A percentile compares a stretch with the other conserved stretches of the same genome.
These are phyloP conservation scores for Oryza meridionalis DNA, from an alignment of 176 grass and related monocot species.

Conservation along the genomic window DNA sequence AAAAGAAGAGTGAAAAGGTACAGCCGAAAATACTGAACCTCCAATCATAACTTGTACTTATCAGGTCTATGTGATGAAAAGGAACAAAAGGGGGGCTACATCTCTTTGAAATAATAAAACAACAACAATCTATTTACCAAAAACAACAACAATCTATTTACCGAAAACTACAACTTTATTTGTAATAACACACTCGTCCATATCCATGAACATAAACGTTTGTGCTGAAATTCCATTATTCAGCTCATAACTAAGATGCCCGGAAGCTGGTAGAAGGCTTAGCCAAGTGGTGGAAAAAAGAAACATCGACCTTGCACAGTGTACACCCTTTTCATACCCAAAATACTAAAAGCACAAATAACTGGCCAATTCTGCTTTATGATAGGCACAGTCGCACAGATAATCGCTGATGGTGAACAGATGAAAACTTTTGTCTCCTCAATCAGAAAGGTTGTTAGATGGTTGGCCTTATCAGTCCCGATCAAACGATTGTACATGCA, in stretches of 20 bases:
- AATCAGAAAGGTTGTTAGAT: neutral
- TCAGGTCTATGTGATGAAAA: neutral
- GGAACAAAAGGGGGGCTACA: neutral
- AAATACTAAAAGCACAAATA: slow-evolving; percentile 4
- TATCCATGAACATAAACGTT: neutral
- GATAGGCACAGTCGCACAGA: neutral
- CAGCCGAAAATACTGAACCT: too few species aligned
- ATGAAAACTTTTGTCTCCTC: neutral
- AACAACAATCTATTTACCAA: neutral
- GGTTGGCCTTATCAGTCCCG: neutral
- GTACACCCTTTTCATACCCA: neutral
- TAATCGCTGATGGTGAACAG: neutral
- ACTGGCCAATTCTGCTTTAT: neutral
- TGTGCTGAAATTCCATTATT: slow-evolving; percentile 32
- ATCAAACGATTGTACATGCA: slow-evolving; percentile 30
- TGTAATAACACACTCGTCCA: neutral
- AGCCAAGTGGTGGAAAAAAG: too few species aligned
- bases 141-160: neutral
- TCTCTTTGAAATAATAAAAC: neutral
- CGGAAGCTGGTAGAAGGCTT: neutral
- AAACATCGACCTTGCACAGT: too few species aligned
- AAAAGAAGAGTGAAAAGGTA: too few species aligned
- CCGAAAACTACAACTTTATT: slow-evolving; percentile 3
- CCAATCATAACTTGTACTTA: too few species aligned
- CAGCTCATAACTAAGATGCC: neutral